Evolutionary conservation across 495 filamentous ascomycete genomes (phyloP).

Genomic region (Daldinia concentrica): DNA sequence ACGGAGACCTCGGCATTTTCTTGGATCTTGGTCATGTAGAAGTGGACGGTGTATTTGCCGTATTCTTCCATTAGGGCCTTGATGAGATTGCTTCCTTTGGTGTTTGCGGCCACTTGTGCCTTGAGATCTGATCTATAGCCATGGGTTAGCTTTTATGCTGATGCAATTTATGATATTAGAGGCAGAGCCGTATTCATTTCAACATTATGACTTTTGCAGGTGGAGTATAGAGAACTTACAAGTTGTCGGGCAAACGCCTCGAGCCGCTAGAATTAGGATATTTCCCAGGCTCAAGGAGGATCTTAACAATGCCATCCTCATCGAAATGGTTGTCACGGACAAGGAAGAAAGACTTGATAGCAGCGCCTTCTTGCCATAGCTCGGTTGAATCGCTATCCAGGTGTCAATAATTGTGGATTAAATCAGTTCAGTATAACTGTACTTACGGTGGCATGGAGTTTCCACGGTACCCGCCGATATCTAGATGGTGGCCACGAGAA

Average conservation of each 20-base stretch:
- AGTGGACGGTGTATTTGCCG: slow-evolving; percentile 87
- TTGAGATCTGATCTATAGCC: slow-evolving; percentile 80
- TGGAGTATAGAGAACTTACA: slow-evolving; percentile 61
- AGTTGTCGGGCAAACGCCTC: slow-evolving; percentile 87
- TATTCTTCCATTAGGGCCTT: slow-evolving; percentile 86
- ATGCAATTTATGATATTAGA: neutral
- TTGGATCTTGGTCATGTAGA: slow-evolving; percentile 96
- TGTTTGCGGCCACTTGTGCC: slow-evolving; percentile 94
- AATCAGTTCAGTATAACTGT: neutral
- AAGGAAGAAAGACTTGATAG: slow-evolving; percentile 76
- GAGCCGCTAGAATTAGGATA: slow-evolving; percentile 90
- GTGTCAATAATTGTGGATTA: slow-evolving; percentile 60
- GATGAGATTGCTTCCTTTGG: slow-evolving; percentile 93
- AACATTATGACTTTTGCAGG: slow-evolving; percentile 72
- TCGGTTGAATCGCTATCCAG: slow-evolving; percentile 58
- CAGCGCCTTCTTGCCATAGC: slow-evolving; percentile 92
- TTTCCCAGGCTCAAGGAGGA: slow-evolving; percentile 85
- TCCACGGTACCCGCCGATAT: slow-evolving; percentile 96
- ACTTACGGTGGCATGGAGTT: slow-evolving; percentile 86
- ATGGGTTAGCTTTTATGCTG: slow-evolving; percentile 72
- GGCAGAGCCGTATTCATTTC: neutral
- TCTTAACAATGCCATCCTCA: slow-evolving; percentile 83
- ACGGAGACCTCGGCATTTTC: slow-evolving; percentile 89
- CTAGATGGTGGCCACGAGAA: slow-evolving; percentile 92
- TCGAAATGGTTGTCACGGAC: slow-evolving; percentile 91